phyloP scores from a whole-genome alignment of 345 rosid species.

The Lumnitzera littorea region DNA sequence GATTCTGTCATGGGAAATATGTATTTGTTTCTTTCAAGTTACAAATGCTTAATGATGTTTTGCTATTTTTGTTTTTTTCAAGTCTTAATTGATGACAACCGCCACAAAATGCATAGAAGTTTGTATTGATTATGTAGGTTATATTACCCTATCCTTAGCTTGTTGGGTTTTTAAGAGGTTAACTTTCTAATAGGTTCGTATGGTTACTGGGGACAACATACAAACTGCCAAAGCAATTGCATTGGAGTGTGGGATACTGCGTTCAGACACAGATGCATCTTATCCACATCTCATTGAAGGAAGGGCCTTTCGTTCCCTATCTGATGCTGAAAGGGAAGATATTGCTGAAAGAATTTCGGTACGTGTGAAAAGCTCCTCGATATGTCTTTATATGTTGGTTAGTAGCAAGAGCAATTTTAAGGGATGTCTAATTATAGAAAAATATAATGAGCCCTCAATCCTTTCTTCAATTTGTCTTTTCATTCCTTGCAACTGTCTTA shows the following conservation, averaged over 20 bases:
- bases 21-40: too few relatives aligned
- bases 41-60: too few relatives aligned
- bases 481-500: too few relatives aligned
- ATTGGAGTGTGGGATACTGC: constrained; percentile 84
- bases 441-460: too few relatives aligned
- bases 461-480: too few relatives aligned
- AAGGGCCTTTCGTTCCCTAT: constrained; percentile 54
- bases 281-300: constrained; percentile 85
- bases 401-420: too few relatives aligned
- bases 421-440: too few relatives aligned
- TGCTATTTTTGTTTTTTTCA: too few relatives aligned
- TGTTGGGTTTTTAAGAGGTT: background rate
- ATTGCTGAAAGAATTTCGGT: constrained; percentile 80
- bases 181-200: constrained; percentile 57
- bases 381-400: background rate
- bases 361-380: constrained; percentile 7
- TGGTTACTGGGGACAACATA: constrained; percentile 97
- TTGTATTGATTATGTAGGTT: background rate
- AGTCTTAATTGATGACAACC: too few relatives aligned
- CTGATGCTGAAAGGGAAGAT: constrained; percentile 65
- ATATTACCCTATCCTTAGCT: background rate
- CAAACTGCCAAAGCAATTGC: constrained; percentile 97
- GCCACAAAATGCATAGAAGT: too few relatives aligned
- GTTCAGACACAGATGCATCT: constrained; percentile 44
- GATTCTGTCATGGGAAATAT: too few relatives aligned